Conservation (phyloP, 768 basidiomycete genomes). For the Pisolithus albus region DNA sequence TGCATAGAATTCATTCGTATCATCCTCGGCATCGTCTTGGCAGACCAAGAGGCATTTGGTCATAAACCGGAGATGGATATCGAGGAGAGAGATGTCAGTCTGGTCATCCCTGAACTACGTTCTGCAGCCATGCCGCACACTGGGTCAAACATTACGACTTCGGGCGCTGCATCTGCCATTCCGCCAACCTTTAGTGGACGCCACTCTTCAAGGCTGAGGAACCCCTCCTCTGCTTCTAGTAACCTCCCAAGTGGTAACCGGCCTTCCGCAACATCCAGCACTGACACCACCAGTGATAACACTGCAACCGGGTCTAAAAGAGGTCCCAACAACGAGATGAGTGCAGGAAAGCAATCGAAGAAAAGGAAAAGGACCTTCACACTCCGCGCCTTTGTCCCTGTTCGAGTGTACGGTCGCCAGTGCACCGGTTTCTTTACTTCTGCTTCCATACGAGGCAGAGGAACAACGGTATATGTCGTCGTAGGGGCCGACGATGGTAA, state of each 20-base stretch:
- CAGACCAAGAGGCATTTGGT: background rate
- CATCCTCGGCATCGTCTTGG: background rate
- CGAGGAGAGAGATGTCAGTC: background rate
- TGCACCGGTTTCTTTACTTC: conserved; percentile 6
- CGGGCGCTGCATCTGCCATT: background rate
- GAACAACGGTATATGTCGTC: conserved; percentile 6
- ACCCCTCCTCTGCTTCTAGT: background rate
- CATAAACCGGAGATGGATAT: conserved; percentile 2
- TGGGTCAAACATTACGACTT: too few relatives aligned
- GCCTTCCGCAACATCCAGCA: background rate
- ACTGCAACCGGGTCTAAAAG: background rate
- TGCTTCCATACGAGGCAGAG: conserved; percentile 8
- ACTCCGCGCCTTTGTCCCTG: background rate
- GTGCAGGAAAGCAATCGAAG: background rate
- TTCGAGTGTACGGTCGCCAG: background rate
- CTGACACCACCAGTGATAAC: background rate
- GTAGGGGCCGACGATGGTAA: background rate
- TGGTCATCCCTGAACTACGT: background rate
- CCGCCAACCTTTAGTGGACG: background rate
- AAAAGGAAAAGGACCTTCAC: background rate
- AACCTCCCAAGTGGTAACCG: background rate
- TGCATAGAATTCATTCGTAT: conserved; percentile 1
- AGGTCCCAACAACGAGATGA: background rate
- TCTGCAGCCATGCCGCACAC: background rate
- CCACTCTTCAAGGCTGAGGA: background rate